phyloP scores from a whole-genome alignment of 2,329 filamentous ascomycete genomes.

The Claviceps arundinis region DNA sequence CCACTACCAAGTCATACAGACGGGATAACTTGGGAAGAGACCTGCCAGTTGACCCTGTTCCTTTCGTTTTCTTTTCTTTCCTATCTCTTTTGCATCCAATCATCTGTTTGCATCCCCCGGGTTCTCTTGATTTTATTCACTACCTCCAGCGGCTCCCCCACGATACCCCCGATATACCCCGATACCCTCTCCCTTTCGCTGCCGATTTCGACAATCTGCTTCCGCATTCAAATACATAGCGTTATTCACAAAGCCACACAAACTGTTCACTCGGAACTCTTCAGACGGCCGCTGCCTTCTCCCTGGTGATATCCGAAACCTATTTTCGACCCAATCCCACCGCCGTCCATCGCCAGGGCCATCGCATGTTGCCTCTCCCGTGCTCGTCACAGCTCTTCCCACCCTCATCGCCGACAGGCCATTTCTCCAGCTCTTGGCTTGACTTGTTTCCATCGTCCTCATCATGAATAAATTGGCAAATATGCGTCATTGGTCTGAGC shows the following conservation, averaged over 20 bases:
- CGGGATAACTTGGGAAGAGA: constrained; percentile 8
- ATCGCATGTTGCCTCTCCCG: constrained; percentile 3
- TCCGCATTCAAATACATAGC: neutral
- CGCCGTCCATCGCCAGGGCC: constrained; percentile 7
- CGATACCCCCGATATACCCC: constrained; percentile 10
- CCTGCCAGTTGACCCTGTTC: constrained; percentile 3
- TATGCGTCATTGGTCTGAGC: constrained; percentile 60
- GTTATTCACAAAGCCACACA: too few relatives aligned
- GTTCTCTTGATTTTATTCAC: constrained; percentile 4
- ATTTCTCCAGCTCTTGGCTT: neutral
- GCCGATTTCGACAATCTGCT: constrained; percentile 7
- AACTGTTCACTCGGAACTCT: neutral
- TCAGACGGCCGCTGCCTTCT: neutral
- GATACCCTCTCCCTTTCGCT: constrained; percentile 9
- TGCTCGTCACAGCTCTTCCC: constrained; percentile 1
- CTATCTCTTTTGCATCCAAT: neutral
- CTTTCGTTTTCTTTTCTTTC: neutral
- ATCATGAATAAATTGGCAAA: constrained; percentile 60
- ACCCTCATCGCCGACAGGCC: constrained; percentile 3
- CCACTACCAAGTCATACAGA: neutral
- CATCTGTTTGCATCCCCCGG: constrained; percentile 4
- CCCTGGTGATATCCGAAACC: constrained; percentile 13
- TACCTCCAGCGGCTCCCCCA: neutral
- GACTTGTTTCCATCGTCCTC: constrained; percentile 11
- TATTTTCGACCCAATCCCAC: constrained; percentile 14